Evolutionary conservation across 2,329 filamentous ascomycete genomes (phyloP).

Genomic region (Hirsutella rhossiliensis): DNA sequence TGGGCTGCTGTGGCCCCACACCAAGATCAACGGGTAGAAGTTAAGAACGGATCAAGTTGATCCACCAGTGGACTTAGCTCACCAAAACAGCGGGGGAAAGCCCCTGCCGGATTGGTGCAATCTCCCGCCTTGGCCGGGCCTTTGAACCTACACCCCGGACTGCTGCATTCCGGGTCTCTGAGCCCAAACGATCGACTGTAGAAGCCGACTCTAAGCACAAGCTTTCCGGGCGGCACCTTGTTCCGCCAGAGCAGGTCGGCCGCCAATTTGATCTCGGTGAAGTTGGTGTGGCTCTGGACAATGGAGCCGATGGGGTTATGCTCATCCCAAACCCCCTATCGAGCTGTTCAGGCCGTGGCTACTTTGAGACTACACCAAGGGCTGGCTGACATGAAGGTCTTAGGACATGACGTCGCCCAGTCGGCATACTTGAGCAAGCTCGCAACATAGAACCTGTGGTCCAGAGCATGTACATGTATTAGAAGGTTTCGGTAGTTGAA

Average conservation of each 20-base stretch:
- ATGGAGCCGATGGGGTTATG: conserved; percentile 17
- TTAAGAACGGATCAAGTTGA: too few relatives aligned
- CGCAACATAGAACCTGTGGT: conserved; percentile 11
- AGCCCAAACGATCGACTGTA: conserved; percentile 21
- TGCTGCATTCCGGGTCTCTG: conserved; percentile 5
- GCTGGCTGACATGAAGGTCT: conserved; percentile 28
- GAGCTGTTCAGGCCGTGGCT: too few relatives aligned
- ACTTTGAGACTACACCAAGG: too few relatives aligned
- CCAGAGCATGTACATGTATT: too few relatives aligned
- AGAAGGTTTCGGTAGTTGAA: conserved; percentile 15
- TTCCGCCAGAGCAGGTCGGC: conserved; percentile 33
- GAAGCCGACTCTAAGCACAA: conserved; percentile 30
- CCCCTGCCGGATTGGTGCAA: too few relatives aligned
- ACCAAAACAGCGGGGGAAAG: too few relatives aligned
- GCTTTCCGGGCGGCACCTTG: conserved; percentile 24
- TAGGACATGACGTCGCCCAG: conserved; percentile 30
- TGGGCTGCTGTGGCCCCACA: too few relatives aligned
- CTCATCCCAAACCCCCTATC: conserved; percentile 28
- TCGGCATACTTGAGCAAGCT: conserved; percentile 14
- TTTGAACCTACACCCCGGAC: conserved; percentile 7
- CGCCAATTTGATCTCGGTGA: conserved; percentile 30
- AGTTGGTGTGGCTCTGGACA: conserved; percentile 30
- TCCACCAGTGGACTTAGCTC: too few relatives aligned
- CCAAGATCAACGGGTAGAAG: too few relatives aligned
- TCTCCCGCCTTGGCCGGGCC: neutral